A percentile compares a stretch with the other conserved stretches of the same genome.
Evolutionary conservation across 768 basidiomycete species (phyloP).

Genomic region (Boletus subcaerulescens): DNA sequence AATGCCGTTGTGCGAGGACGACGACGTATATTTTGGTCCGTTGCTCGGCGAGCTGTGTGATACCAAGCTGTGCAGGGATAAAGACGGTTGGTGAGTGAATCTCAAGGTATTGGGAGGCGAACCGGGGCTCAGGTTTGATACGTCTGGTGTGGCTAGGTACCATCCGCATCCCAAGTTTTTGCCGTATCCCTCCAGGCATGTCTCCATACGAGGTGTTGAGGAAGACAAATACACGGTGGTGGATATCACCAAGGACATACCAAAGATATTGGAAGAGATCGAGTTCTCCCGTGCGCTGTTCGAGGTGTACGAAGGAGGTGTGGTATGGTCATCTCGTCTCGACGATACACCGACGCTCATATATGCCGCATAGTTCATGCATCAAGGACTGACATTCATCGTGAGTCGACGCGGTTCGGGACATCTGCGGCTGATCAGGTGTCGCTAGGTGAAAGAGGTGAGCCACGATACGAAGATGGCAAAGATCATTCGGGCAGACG

Average conservation of each 20-base stretch:
- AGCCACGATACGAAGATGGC: slow-evolving; percentile 77
- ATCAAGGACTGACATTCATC: slow-evolving; percentile 80
- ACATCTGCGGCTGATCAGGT: slow-evolving; percentile 1
- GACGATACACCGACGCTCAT: slow-evolving; percentile 1
- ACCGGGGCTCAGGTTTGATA: neutral
- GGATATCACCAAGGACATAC: slow-evolving; percentile 47
- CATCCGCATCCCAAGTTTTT: slow-evolving; percentile 77
- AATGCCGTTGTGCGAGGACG: slow-evolving; percentile 71
- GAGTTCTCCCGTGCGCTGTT: slow-evolving; percentile 83
- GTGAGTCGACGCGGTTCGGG: slow-evolving; percentile 38
- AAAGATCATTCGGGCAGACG: slow-evolving; percentile 66
- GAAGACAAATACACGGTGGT: slow-evolving; percentile 80
- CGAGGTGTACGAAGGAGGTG: slow-evolving; percentile 86
- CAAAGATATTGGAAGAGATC: slow-evolving; percentile 69
- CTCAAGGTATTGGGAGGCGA: neutral
- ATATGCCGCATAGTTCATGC: slow-evolving; percentile 60
- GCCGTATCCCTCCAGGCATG: slow-evolving; percentile 69
- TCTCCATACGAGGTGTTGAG: slow-evolving; percentile 72
- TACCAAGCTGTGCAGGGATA: slow-evolving; percentile 56
- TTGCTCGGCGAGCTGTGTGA: slow-evolving; percentile 58
- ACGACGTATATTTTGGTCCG: slow-evolving; percentile 71
- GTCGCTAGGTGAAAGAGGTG: slow-evolving; percentile 67
- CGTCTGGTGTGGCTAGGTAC: slow-evolving; percentile 49
- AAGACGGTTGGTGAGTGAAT: slow-evolving; percentile 72
- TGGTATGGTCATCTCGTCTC: slow-evolving; percentile 43